These are phyloP conservation scores for Mrakia hoshinonis DNA, from an alignment of 768 basidiomycete species.

Conservation along the genomic window DNA sequence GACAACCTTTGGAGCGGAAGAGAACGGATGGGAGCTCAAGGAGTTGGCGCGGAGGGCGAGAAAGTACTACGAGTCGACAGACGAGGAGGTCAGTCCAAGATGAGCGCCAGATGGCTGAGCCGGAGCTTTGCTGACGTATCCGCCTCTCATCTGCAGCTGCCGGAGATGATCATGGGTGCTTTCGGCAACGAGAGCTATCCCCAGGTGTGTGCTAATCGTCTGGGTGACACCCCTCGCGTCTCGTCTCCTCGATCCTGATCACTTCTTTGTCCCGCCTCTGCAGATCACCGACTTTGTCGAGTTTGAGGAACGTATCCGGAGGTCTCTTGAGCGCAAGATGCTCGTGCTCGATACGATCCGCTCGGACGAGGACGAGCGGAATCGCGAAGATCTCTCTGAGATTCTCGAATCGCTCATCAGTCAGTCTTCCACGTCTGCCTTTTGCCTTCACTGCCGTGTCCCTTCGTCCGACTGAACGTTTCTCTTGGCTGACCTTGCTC, in stretches of 20 bases:
- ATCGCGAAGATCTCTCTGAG: constrained; percentile 72
- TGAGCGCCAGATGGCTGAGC: no score
- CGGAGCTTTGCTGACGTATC: not conserved
- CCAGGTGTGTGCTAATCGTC: constrained; percentile 48
- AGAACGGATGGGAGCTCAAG: not conserved
- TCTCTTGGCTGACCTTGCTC: not conserved
- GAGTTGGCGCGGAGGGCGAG: not conserved
- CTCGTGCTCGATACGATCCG: constrained; percentile 75
- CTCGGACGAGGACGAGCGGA: constrained; percentile 63
- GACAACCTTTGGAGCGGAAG: constrained; percentile 49
- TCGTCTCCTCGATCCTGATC: no score
- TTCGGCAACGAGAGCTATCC: constrained; percentile 75
- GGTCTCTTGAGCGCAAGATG: constrained; percentile 33
- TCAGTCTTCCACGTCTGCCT: not conserved
- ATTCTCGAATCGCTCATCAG: constrained; percentile 54
- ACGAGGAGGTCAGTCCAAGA: constrained; percentile 1
- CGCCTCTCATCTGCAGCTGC: constrained; percentile 47
- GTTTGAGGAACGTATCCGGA: constrained; percentile 64
- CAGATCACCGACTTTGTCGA: constrained; percentile 75
- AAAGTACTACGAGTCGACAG: constrained; percentile 4
- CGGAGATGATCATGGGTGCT: constrained; percentile 70
- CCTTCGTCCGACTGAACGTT: not conserved
- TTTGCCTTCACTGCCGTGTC: not conserved
- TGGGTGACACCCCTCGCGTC: no score
- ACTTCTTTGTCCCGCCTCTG: not conserved